Evolutionary conservation across 495 filamentous ascomycete genomes (phyloP), one percentile per base, ranked within the genome.

Genomic region (Lineolata rhizophorae): DNA sequence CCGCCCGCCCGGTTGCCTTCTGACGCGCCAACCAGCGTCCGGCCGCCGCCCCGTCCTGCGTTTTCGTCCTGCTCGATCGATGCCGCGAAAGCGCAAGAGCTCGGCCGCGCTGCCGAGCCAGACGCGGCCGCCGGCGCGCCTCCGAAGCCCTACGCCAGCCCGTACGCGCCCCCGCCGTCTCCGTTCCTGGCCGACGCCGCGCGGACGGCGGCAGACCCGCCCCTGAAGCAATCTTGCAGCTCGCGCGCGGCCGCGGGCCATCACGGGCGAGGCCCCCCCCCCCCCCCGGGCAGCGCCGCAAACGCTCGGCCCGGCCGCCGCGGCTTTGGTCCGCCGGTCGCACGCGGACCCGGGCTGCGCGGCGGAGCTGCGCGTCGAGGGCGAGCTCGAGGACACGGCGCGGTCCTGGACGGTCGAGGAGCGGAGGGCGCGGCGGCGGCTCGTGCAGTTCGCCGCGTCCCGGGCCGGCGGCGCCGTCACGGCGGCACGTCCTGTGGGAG

Each of bases 401-500:
- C 60, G 72, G 25, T 57, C 65, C 29, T 97, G 87, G 87, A 75
- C 61, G 9, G 50, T 55, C 21, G 80, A 85, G 32, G 90, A 97
- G 46, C 70, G 64, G 50, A 64, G 69, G 10, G 64, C 66, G 13
- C 75, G 73, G 45, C 60, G 87, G 27, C 62, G 87, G 19, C 64
- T 97, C 13, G 87, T 97, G 8, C 64, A 77, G 44, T 97, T 97
- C 52, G 68, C 59, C 38, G 70, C 84, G 21, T 63, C 64, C 26
- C 87, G 95, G 50, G 19, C 36, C 5, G 53, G 49, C 11, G 55
- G 51, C 32, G 45, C 49, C n/a, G 54, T 57, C 20, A 49, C 35
- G 12, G 47, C 52, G 9, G 37, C 40, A 51, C 43, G 54, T 92
- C 39, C 72, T 65, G 58, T 97, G 90, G 90, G 75, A 73, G 35